Conservation (phyloP, 495 filamentous ascomycete genomes). For the Parmelia sp. region DNA sequence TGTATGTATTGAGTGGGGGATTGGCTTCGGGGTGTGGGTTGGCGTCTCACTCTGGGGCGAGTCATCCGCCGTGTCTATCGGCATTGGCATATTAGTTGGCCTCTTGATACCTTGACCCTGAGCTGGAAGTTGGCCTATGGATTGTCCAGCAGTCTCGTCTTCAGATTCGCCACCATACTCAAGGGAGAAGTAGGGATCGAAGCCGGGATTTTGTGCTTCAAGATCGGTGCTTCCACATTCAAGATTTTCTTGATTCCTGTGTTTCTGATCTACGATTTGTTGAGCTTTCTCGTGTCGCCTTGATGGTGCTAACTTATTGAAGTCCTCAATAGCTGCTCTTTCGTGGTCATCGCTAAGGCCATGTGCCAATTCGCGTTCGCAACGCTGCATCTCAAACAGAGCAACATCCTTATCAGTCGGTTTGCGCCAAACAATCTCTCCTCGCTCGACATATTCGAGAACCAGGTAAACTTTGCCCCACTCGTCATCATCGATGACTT, state of each 20-base stretch:
- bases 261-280: slow-evolving; percentile 24
- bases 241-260: slow-evolving; percentile 5
- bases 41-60: slow-evolving; percentile 19
- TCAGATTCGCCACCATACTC: slow-evolving; percentile 70
- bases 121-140: slow-evolving; percentile 36
- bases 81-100: not conserved
- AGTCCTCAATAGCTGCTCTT: slow-evolving; percentile 19
- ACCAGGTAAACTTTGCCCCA: slow-evolving; percentile 97
- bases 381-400: slow-evolving; percentile 68
- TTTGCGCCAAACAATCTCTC: slow-evolving; percentile 89
- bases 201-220: not conserved
- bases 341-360: slow-evolving; percentile 41
- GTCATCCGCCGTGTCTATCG: slow-evolving; percentile 5
- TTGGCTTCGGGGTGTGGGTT: slow-evolving; percentile 20
- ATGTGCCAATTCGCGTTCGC: slow-evolving; percentile 64
- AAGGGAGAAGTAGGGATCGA: slow-evolving; percentile 57
- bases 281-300: slow-evolving; percentile 22
- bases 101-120: slow-evolving; percentile 25
- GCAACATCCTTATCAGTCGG: slow-evolving; percentile 74
- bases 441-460: slow-evolving; percentile 85
- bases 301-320: slow-evolving; percentile 19
- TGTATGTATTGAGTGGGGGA: slow-evolving; percentile 1
- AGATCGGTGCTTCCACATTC: not conserved
- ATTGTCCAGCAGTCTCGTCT: slow-evolving; percentile 39
- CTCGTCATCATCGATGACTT: slow-evolving; percentile 95